These are phyloP conservation scores for Leishmania amazonensis DNA, from an alignment of 208 protist species.

Conservation along the genomic window DNA sequence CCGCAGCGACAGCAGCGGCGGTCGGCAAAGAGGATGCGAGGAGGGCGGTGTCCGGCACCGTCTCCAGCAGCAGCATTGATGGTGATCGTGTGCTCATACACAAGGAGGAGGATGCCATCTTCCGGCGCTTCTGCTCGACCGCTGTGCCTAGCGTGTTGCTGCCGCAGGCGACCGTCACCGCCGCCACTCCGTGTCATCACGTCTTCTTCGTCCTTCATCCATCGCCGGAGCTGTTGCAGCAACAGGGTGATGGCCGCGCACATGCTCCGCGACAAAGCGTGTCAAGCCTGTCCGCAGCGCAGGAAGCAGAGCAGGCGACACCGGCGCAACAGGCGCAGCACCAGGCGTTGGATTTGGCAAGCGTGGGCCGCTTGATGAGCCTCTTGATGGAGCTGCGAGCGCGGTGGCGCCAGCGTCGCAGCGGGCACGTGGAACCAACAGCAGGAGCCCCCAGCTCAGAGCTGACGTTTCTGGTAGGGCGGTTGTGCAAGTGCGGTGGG, in stretches of 20 bases:
- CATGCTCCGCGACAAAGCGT: background rate
- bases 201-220: slow-evolving; percentile 49
- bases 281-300: slow-evolving; percentile 2
- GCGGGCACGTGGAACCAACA: background rate
- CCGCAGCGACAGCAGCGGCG: background rate
- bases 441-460: slow-evolving; percentile 27
- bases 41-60: background rate
- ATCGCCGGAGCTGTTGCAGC: slow-evolving; percentile 12
- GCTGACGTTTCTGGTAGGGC: slow-evolving; percentile 36
- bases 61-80: background rate
- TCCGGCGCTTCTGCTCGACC: slow-evolving; percentile 25
- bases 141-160: slow-evolving; percentile 27
- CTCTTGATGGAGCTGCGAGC: slow-evolving; percentile 39
- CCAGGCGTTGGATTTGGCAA: slow-evolving; percentile 48
- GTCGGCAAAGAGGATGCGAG: background rate
- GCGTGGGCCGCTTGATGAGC: slow-evolving; percentile 48
- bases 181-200: slow-evolving; percentile 47
- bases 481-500: slow-evolving; percentile 26
- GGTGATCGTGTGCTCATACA: background rate
- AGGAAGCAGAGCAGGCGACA: slow-evolving; percentile 16
- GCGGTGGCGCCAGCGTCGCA: background rate
- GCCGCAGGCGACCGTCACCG: slow-evolving; percentile 36
- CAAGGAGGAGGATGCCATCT: slow-evolving; percentile 10
- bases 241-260: background rate
- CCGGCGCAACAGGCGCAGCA: slow-evolving; percentile 22